These are phyloP conservation scores for Pestalotiopsis fici DNA, from an alignment of 2,329 filamentous ascomycete genomes.

Conservation along the genomic window DNA sequence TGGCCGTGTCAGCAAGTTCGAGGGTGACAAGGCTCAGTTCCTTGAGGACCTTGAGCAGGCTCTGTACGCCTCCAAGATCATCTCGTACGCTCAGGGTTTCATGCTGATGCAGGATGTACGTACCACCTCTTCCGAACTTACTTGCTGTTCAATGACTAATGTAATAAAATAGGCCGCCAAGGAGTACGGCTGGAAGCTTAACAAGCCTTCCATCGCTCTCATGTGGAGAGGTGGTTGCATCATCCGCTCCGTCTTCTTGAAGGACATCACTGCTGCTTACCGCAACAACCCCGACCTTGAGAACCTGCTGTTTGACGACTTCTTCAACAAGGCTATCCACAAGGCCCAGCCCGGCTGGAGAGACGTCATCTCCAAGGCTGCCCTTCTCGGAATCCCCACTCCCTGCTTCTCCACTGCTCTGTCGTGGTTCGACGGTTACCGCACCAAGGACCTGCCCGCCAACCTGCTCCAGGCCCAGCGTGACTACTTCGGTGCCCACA, in stretches of 20 bases:
- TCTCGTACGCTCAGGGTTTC: slow-evolving; percentile 99
- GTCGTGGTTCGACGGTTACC: slow-evolving; percentile 98
- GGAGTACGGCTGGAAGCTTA: slow-evolving; percentile 97
- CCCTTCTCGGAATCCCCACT: slow-evolving; percentile 91
- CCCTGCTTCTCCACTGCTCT: slow-evolving; percentile 96
- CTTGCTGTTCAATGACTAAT: slow-evolving; percentile 8
- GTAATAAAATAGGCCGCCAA: slow-evolving; percentile 70
- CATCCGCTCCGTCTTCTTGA: slow-evolving; percentile 99
- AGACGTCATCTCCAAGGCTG: slow-evolving; percentile 87
- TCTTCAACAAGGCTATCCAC: slow-evolving; percentile 99
- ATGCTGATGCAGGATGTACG: slow-evolving; percentile 98
- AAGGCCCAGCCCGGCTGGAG: slow-evolving; percentile 91
- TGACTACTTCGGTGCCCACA: slow-evolving; percentile 98
- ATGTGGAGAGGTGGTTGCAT: slow-evolving; percentile 99
- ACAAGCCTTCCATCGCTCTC: slow-evolving; percentile 99
- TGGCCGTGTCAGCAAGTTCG: slow-evolving; percentile 78
- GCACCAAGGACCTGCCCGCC: slow-evolving; percentile 94
- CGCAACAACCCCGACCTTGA: slow-evolving; percentile 91
- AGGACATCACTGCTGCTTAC: slow-evolving; percentile 98
- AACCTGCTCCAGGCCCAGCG: slow-evolving; percentile 98
- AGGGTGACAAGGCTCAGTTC: slow-evolving; percentile 90
- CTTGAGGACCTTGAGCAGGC: slow-evolving; percentile 98
- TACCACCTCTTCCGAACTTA: slow-evolving; percentile 13
- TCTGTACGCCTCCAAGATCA: slow-evolving; percentile 99
- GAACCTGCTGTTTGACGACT: slow-evolving; percentile 98